These are phyloP conservation scores for Rhynchosporium secalis DNA, from an alignment of 2,329 filamentous ascomycete genomes.

Conservation along the genomic window DNA sequence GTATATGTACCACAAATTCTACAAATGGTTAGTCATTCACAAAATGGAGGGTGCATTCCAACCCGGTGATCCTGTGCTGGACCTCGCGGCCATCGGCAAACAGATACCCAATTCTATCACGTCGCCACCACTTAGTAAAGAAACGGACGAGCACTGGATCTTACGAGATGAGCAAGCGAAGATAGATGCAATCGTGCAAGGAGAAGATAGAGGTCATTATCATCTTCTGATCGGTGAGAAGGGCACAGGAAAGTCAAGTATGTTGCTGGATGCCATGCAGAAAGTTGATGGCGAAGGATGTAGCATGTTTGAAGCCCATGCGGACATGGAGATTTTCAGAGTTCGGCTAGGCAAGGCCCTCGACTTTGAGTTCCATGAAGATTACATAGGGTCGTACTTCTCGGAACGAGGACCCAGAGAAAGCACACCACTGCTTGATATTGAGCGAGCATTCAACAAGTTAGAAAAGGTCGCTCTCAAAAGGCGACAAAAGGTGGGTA, in stretches of 20 bases:
- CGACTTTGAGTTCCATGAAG: constrained; percentile 96
- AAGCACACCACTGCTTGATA: constrained; percentile 87
- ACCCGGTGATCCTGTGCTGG: constrained; percentile 86
- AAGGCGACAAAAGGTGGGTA: constrained; percentile 57
- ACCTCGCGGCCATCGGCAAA: constrained; percentile 68
- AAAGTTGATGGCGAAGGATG: constrained; percentile 87
- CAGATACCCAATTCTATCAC: constrained; percentile 48
- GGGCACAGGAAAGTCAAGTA: constrained; percentile 93
- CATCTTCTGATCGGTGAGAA: constrained; percentile 93
- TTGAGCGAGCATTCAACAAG: constrained; percentile 96
- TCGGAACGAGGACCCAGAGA: constrained; percentile 91
- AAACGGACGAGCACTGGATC: constrained; percentile 68
- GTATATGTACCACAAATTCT: constrained; percentile 77
- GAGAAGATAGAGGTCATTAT: constrained; percentile 76
- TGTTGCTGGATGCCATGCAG: constrained; percentile 94
- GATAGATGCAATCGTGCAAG: constrained; percentile 81
- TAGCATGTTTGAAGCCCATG: constrained; percentile 95
- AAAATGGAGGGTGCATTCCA: constrained; percentile 94
- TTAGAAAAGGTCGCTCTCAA: constrained; percentile 89
- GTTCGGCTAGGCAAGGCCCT: constrained; percentile 89
- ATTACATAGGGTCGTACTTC: constrained; percentile 96
- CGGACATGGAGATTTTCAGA: constrained; percentile 92
- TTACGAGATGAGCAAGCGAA: constrained; percentile 75
- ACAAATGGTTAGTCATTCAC: constrained; percentile 85
- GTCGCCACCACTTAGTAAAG: constrained; percentile 40